These are phyloP conservation scores for Terana coerulea DNA, from an alignment of 768 basidiomycete species.

Conservation along the genomic window DNA sequence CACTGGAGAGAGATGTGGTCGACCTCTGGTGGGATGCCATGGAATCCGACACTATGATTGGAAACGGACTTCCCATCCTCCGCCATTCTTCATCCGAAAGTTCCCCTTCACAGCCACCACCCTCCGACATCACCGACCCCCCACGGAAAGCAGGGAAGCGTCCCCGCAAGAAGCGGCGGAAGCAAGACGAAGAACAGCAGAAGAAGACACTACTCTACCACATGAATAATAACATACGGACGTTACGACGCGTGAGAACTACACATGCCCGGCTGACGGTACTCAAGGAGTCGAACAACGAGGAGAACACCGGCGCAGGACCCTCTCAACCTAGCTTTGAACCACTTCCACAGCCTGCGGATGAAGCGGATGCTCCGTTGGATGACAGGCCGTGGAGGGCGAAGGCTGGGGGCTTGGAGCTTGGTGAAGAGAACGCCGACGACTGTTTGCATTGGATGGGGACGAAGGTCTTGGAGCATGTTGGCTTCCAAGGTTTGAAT, in stretches of 20 bases:
- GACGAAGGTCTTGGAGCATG: slow-evolving; percentile 80
- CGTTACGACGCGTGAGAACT: slow-evolving; percentile 66
- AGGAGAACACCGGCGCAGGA: slow-evolving; percentile 18
- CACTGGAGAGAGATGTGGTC: slow-evolving; percentile 40
- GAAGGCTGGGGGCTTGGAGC: slow-evolving; percentile 35
- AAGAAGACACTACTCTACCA: slow-evolving; percentile 48
- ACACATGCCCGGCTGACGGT: slow-evolving; percentile 71
- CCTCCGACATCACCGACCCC: slow-evolving; percentile 14
- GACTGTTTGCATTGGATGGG: slow-evolving; percentile 72
- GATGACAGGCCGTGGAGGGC: slow-evolving; percentile 62
- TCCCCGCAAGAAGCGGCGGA: slow-evolving; percentile 33
- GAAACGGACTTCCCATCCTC: slow-evolving; percentile 57
- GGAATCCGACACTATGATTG: slow-evolving; percentile 55
- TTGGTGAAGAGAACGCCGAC: slow-evolving; percentile 56
- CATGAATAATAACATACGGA: slow-evolving; percentile 77
- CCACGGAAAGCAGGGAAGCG: slow-evolving; percentile 19
- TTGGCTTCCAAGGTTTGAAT: slow-evolving; percentile 76
- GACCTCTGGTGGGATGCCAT: slow-evolving; percentile 77
- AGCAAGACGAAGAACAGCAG: slow-evolving; percentile 21
- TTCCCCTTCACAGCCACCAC: slow-evolving; percentile 19
- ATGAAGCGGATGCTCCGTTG: slow-evolving; percentile 33
- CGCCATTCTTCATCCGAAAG: slow-evolving; percentile 24
- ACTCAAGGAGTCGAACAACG: slow-evolving; percentile 36
- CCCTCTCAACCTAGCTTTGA: background rate
- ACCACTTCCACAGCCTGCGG: slow-evolving; percentile 8